Conservation (phyloP, 805 yeast genomes). For the Sugiyamaella floridensis region DNA sequence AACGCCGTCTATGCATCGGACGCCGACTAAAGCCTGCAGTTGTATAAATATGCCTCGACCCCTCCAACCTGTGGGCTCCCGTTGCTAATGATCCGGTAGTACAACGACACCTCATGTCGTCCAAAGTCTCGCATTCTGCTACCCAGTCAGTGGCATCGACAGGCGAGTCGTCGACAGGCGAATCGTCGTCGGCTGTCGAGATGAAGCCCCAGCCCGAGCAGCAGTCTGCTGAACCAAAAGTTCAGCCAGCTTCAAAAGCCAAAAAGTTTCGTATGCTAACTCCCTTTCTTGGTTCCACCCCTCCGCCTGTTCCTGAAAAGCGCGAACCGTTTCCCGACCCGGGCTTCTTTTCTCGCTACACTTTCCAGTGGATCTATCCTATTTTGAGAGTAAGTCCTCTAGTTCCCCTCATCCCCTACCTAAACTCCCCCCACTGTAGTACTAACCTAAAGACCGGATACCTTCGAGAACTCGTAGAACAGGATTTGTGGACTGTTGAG, state of each 20-base stretch:
- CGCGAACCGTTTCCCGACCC: constrained; percentile 20
- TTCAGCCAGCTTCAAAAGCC: constrained; percentile 1
- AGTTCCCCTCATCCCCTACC: too few species aligned
- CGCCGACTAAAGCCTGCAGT: neutral
- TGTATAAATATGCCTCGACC: neutral
- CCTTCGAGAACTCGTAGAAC: constrained; percentile 50
- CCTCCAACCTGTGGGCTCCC: neutral
- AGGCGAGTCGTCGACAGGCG: neutral
- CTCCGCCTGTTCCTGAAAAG: constrained; percentile 22
- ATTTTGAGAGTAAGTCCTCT: constrained; percentile 17
- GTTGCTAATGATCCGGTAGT: neutral
- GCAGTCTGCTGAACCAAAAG: neutral
- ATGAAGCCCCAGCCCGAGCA: too few species aligned
- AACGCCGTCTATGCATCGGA: neutral
- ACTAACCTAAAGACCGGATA: constrained; percentile 43
- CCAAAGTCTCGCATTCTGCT: neutral
- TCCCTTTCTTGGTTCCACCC: constrained; percentile 17
- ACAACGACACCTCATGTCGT: neutral
- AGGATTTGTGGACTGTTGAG: constrained; percentile 45
- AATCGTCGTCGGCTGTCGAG: too few species aligned
- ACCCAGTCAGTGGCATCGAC: neutral
- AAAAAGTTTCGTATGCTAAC: constrained; percentile 15
- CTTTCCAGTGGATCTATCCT: constrained; percentile 22
- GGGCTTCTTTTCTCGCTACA: constrained; percentile 9
- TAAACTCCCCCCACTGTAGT: too few species aligned